Evolutionary conservation across 805 yeast species (phyloP).

Genomic region (Kuraishia piskuri): DNA sequence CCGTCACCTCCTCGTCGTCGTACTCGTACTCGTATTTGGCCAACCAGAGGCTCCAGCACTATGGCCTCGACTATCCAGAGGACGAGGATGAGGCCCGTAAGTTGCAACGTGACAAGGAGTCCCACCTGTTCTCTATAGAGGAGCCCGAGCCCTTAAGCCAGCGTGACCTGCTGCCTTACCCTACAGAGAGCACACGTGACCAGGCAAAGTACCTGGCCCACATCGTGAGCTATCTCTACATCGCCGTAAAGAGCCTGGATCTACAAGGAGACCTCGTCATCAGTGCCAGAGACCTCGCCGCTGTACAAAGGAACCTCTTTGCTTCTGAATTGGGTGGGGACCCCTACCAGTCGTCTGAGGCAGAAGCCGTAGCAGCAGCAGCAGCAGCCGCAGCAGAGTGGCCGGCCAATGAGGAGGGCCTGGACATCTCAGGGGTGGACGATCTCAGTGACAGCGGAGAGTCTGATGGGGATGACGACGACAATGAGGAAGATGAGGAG

Average conservation of each 20-base stretch:
- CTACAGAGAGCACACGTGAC: slow-evolving; percentile 57
- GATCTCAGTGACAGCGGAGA: slow-evolving; percentile 12
- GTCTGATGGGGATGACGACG: slow-evolving; percentile 25
- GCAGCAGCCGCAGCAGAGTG: slow-evolving; percentile 15
- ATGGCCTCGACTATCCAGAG: slow-evolving; percentile 51
- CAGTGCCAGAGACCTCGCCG: slow-evolving; percentile 58
- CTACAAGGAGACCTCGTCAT: slow-evolving; percentile 62
- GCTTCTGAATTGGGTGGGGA: slow-evolving; percentile 13
- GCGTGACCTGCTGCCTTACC: slow-evolving; percentile 53
- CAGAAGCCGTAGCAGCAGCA: slow-evolving; percentile 33
- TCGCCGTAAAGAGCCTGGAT: slow-evolving; percentile 69
- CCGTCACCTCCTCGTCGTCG: slow-evolving; percentile 1
- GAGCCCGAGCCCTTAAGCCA: slow-evolving; percentile 13
- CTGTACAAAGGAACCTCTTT: slow-evolving; percentile 19
- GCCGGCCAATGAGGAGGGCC: not conserved
- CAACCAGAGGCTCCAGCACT: slow-evolving; percentile 13
- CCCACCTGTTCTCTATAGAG: slow-evolving; percentile 16
- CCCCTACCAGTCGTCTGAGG: too few species aligned
- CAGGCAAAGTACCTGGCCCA: slow-evolving; percentile 69
- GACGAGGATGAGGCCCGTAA: slow-evolving; percentile 27
- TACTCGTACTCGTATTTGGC: not conserved
- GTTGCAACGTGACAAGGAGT: slow-evolving; percentile 13
- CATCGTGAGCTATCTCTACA: slow-evolving; percentile 71
- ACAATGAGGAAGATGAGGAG: slow-evolving; percentile 26
- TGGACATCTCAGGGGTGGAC: slow-evolving; percentile 7